Conservation (phyloP, 805 yeast species). For the Metschnikowia matae region DNA sequence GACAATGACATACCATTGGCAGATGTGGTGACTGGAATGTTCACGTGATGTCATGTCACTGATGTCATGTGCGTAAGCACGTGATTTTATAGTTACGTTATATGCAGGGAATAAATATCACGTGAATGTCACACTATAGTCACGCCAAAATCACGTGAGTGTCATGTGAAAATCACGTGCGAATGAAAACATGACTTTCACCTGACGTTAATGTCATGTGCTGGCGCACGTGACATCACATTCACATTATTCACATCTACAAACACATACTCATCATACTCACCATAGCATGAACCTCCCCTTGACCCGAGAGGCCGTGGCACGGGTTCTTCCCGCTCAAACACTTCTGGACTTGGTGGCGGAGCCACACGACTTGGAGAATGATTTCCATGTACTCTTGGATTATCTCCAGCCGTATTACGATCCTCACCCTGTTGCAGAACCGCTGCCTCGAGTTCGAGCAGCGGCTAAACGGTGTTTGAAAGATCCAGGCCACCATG, state of each 20-base stretch:
- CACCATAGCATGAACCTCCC: not conserved
- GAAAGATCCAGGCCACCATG: slow-evolving; percentile 30
- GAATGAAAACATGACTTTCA: too few relatives aligned
- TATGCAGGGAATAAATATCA: not conserved
- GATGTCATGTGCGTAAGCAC: not conserved
- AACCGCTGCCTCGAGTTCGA: slow-evolving; percentile 32
- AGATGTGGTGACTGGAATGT: not conserved
- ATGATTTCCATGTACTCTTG: slow-evolving; percentile 31
- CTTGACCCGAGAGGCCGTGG: slow-evolving; percentile 9
- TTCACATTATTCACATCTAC: too few relatives aligned
- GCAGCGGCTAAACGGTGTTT: slow-evolving; percentile 37
- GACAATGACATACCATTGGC: not conserved
- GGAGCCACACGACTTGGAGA: slow-evolving; percentile 26
- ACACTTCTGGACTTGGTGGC: slow-evolving; percentile 14
- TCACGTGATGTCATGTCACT: not conserved
- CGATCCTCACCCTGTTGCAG: slow-evolving; percentile 18
- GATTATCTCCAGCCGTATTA: slow-evolving; percentile 32
- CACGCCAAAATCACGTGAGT: not conserved
- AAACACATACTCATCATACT: not conserved
- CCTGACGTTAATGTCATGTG: too few relatives aligned
- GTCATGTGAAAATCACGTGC: not conserved
- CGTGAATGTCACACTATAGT: not conserved
- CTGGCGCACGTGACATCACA: too few relatives aligned
- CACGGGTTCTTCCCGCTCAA: slow-evolving; percentile 9
- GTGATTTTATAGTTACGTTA: not conserved